Base-by-base conservation (phyloP, 2,329 filamentous ascomycete genomes). In the Trichoderma sp. region DNA sequence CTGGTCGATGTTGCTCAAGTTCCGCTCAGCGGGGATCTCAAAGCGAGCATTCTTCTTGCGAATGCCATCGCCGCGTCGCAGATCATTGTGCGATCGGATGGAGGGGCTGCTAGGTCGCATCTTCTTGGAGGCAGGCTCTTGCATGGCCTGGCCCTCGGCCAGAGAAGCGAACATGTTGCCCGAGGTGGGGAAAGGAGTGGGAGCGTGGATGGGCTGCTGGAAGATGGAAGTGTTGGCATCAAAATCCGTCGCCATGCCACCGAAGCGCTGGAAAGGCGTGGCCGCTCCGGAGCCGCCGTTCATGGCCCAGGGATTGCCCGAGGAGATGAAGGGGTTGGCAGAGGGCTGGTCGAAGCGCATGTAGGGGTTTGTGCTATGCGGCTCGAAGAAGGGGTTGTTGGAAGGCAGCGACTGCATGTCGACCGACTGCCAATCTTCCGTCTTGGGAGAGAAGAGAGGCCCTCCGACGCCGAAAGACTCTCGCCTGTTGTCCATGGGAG, bases 21-120 rank as follows among this genome's bases (percentile, higher is more conserved):
- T 98, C 70, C 94, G 89, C 81, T 97, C 95, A 53, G 92, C 89
- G 10, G 95, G 95, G 73, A 99, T 99, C 76, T 98, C 94, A 80
- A 98, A 97, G 73, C 94, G 91, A 72, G 94, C 93, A 76, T 98
- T 99, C 90, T 98, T 98, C 89, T 99, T 99, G 75, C 95, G 89
- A 79, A 98, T 96, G 70, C 95, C 93, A 73, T 96, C 93, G 67
- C 92, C 89, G 73, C 92, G 87, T 70, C 88, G 86, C 78, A 92
- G 83, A 67, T 94, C 90, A 70, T 93, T 93, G 81, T 92, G 91
- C 73, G 87, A 91, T 76, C 89, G 87, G 79, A 90, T 86, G 66
- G 86, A 84, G 32, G 92, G 88, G 79, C 87, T 94, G 76, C 87
- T 87, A 50, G 88, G 86, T 37, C 81, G 84, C 84, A 91, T 89